A percentile compares a stretch with the other conserved stretches of the same genome.
Conservation (phyloP, 2,329 filamentous ascomycete genomes). For the Venturia asperata region DNA sequence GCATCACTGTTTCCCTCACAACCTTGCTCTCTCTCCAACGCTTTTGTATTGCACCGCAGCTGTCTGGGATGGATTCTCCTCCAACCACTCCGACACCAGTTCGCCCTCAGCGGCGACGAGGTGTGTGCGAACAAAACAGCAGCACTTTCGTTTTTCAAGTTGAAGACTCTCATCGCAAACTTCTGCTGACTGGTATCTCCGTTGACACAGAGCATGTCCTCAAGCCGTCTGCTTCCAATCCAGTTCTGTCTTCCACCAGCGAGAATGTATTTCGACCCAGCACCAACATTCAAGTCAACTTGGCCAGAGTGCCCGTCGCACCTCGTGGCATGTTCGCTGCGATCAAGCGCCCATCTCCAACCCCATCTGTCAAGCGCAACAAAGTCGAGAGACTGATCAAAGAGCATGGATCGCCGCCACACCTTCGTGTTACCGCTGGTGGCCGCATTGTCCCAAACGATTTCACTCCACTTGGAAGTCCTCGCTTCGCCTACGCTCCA, state of each 20-base stretch:
- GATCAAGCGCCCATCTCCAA: conserved; percentile 39
- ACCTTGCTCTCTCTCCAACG: background rate
- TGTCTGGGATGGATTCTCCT: background rate
- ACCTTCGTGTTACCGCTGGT: conserved; percentile 45
- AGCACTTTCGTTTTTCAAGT: background rate
- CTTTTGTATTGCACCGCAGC: background rate
- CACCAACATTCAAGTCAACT: conserved; percentile 23
- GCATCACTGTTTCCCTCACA: background rate
- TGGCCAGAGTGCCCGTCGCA: conserved; percentile 22
- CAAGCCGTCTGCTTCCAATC: conserved; percentile 34
- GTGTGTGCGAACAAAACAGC: background rate
- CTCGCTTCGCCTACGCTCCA: conserved; percentile 14
- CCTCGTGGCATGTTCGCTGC: conserved; percentile 20
- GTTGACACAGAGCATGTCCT: conserved; percentile 33
- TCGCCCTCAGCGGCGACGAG: background rate
- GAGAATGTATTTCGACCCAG: conserved; percentile 19
- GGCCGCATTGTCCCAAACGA: conserved; percentile 47
- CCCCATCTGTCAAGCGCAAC: conserved; percentile 44
- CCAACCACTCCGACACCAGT: background rate
- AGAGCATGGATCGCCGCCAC: conserved; percentile 45
- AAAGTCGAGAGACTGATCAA: conserved; percentile 45
- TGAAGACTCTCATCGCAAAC: background rate
- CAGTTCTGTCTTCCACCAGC: conserved; percentile 5
- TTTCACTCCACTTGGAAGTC: conserved; percentile 23
- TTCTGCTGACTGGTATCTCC: conserved; percentile 10